Evolutionary conservation across 805 yeast genomes (phyloP), one percentile per base, ranked within the genome.

Genomic region (Torulaspora delbrueckii): DNA sequence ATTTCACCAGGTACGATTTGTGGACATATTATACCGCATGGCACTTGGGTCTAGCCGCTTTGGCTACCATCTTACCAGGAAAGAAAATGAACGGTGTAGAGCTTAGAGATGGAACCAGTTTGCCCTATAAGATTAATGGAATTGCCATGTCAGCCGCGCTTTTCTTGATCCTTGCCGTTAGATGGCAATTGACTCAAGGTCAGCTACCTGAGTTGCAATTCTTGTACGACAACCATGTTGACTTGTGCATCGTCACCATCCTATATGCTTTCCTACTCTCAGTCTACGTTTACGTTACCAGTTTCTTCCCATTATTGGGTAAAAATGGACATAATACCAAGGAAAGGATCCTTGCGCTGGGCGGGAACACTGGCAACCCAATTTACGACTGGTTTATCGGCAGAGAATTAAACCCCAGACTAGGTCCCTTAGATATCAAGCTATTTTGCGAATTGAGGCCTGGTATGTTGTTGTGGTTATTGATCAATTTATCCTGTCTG

Each of bases 311-410:
- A 10, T 65, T 80, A 32, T 48, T 65, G 5, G 57, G 68, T 47
- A 40, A 49, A 22, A 84, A 83, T 59, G 83, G 82, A 5, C 45
- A 57, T 4, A 77, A 74, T 0, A 77, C 82, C 0, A 71, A 70
- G 8, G 93, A 86, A 57, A 73, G 86, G 52, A 79, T 93, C 32
- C 72, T 93, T 42, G 90, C 97, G 0, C 65, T 77, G 32, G 93
- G 93, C 37, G 99, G 99, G 2, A 91, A 91, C 67, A 74, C 95
- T 0, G 86, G 87, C 0, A 81, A 77, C 53, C 54, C 67, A 0
- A 55, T 91, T 8, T 91, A 86, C 62, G 96, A 93, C 60, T 90
- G 96, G 97, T 93, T 89, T 61, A 89, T 93, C 62, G 99, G 99
- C 25, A 80, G 99, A 49, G 98, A 91, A 68, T 73, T 93, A 60